Evolutionary conservation across 1,284 basidiomycete genomes (phyloP), one percentile per base, ranked within the genome.

Genomic region (Moesziomyces globuligerus): DNA sequence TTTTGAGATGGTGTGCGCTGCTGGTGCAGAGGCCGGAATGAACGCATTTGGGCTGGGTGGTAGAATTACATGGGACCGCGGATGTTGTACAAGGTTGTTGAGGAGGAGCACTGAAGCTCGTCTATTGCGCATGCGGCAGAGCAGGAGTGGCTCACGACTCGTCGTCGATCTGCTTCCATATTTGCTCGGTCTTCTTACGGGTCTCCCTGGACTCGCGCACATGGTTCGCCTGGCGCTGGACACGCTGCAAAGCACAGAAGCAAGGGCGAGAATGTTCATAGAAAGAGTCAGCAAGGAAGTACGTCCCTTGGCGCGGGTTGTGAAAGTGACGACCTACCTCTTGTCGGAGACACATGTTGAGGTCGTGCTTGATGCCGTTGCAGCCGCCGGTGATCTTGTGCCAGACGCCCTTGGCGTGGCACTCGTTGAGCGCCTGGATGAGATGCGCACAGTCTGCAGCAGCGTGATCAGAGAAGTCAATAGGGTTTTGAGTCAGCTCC

Each of bases 281-380:
- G n/a, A 26, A 26, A 13, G 4, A 37, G 36, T 24, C n/a, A n/a
- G n/a, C n/a, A 11, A n/a, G 25, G 29, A 40, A 11, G 34, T 23
- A 36, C n/a, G 18, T 21, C 18, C 9, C 11, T 4, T 42, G 28
- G 8, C 18, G 4, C 7, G 10, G 38, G n/a, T 11, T 9, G 23
- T 8, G 20, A 24, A 11, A 10, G 32, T 17, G n/a, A 7, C 6
- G 23, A 37, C 74, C 66, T 20, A 76, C 74, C 58, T 76, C 74
- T 39, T 52, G 51, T 10, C 74, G 55, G 1, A 76, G 62, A 48
- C 74, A 76, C 50, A 65, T 65, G 46, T 74, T 76, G 48, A 76
- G 68, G 13, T 74, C 72, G 34, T 62, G 48, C 51, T 76, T 76
- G 49, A 76, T 66, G 29, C 55, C 72, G 41, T 76, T 76, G 46